Conservation (phyloP, 78 protist species). For the Dictyostelium capitatum region DNA sequence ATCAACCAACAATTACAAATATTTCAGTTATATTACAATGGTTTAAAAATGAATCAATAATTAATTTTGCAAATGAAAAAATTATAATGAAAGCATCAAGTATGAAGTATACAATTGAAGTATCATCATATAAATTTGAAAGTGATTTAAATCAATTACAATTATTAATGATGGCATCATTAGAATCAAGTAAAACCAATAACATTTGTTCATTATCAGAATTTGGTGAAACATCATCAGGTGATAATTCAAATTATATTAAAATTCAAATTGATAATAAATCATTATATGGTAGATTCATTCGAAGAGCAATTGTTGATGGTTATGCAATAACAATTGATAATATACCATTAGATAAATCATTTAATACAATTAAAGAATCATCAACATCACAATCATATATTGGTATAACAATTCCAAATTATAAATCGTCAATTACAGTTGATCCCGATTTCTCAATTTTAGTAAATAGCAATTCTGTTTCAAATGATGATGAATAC, state of each 20-base stretch:
- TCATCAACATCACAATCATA: neutral
- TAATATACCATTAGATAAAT: neutral
- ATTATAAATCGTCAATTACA: neutral
- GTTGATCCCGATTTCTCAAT: constrained; percentile 38
- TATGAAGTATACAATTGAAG: constrained; percentile 2
- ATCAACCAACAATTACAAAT: neutral
- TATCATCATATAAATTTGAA: neutral
- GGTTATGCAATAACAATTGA: neutral
- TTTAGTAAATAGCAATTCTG: neutral
- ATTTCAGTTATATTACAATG: constrained; percentile 7
- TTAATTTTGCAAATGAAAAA: neutral
- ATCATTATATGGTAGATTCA: constrained; percentile 32
- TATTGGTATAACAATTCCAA: constrained; percentile 13
- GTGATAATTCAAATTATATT: neutral
- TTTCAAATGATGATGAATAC: constrained; percentile 2
- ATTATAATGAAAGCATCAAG: constrained; percentile 7
- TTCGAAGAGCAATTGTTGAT: neutral
- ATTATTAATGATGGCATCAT: neutral
- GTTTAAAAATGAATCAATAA: neutral
- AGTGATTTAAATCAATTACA: neutral
- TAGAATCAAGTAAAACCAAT: neutral
- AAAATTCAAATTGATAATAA: neutral
- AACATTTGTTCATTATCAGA: neutral
- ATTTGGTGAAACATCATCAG: neutral
- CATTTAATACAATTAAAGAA: neutral